Percentiles rank a stretch among this genome's conserved stretches.
Evolutionary conservation across 805 yeast genomes (phyloP).

Genomic region (Tetrapisispora iriomotensis): DNA sequence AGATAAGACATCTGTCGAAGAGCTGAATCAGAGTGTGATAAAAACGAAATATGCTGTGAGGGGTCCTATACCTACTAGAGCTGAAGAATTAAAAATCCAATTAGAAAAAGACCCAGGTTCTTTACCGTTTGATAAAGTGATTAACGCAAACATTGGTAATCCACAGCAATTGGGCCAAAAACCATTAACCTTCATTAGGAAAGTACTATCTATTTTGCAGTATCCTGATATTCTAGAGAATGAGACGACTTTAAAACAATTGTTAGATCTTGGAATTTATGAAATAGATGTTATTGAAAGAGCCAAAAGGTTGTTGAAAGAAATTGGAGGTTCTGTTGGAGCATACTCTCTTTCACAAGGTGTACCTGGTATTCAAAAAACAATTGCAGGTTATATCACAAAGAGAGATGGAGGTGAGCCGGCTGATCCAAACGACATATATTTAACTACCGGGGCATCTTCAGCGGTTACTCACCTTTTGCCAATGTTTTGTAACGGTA

Average conservation of each 20-base stretch:
- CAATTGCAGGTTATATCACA: slow-evolving; percentile 71
- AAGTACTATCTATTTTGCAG: slow-evolving; percentile 76
- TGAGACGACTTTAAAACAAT: slow-evolving; percentile 2
- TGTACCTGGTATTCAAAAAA: slow-evolving; percentile 53
- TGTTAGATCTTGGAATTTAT: slow-evolving; percentile 13
- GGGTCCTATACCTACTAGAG: slow-evolving; percentile 85
- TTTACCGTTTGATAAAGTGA: slow-evolving; percentile 66
- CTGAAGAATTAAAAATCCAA: slow-evolving; percentile 65
- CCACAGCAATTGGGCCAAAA: slow-evolving; percentile 94
- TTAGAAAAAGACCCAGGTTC: slow-evolving; percentile 46
- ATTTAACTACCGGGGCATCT: slow-evolving; percentile 89
- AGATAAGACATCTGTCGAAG: slow-evolving; percentile 31
- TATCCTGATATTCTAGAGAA: slow-evolving; percentile 58
- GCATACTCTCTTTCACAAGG: slow-evolving; percentile 96
- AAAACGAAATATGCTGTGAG: slow-evolving; percentile 93
- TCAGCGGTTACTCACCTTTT: slow-evolving; percentile 78
- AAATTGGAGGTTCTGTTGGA: slow-evolving; percentile 71
- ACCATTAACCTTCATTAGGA: slow-evolving; percentile 89
- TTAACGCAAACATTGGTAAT: slow-evolving; percentile 90
- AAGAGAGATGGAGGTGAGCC: slow-evolving; percentile 71
- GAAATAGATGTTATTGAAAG: slow-evolving; percentile 67
- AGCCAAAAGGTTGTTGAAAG: slow-evolving; percentile 49
- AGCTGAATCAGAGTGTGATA: slow-evolving; percentile 62
- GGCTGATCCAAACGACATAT: slow-evolving; percentile 61
- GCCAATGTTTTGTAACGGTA: slow-evolving; percentile 57